Conservation (phyloP, 257 asterid species). For the Striga asiatica region DNA sequence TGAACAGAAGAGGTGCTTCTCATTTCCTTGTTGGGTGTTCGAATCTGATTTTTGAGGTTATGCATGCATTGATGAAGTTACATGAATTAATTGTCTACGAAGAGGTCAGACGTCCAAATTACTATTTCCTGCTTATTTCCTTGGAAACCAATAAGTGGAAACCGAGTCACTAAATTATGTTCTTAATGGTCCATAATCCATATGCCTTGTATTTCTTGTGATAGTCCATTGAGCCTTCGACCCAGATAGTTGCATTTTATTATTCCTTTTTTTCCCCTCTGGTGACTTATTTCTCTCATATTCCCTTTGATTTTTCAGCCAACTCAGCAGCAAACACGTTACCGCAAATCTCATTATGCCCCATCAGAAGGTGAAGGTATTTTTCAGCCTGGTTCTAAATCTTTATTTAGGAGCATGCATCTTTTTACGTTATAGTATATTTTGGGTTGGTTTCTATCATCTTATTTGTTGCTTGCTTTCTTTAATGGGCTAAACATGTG, state of each 20-base stretch:
- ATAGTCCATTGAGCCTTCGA: too few species aligned
- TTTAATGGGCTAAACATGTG: too few species aligned
- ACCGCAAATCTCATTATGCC: slow-evolving; percentile 84
- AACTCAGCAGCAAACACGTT: slow-evolving; percentile 90
- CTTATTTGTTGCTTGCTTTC: too few species aligned
- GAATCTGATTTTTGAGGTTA: background rate
- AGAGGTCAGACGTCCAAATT: background rate
- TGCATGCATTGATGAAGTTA: background rate
- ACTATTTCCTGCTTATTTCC: background rate
- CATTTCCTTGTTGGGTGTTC: background rate
- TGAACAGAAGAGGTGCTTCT: background rate
- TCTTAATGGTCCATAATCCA: too few species aligned
- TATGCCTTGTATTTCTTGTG: too few species aligned
- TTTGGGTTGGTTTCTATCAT: too few species aligned
- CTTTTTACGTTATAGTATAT: too few species aligned
- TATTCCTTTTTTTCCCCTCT: background rate
- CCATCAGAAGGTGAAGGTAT: slow-evolving; percentile 93
- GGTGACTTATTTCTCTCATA: slow-evolving; percentile 15
- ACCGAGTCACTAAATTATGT: too few species aligned
- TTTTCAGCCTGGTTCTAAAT: slow-evolving; percentile 6
- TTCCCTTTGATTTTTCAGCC: slow-evolving; percentile 44
- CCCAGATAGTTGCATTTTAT: background rate
- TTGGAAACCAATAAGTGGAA: too few species aligned
- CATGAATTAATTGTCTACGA: too few species aligned
- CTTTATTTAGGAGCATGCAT: background rate